Base-by-base conservation (phyloP, 306 rosid species). In the Prunus davidiana region DNA sequence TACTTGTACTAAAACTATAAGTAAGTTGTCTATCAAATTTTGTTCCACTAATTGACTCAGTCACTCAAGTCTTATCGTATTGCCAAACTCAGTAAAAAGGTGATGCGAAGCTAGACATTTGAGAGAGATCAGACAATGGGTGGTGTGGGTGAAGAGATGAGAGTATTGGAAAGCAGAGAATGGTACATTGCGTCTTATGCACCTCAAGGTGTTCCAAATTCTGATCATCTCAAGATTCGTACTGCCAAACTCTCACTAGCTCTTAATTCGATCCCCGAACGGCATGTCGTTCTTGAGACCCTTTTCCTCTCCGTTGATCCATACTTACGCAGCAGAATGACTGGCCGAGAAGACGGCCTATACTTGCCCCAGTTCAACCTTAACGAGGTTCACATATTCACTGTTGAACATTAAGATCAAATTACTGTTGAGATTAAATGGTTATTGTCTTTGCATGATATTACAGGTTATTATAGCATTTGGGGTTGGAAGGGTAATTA, bases 181-280 rank as follows among this genome's bases (percentile, higher is more conserved):
- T 90, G 90, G 96, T 86, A 86, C 84, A 20, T 90, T 49, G 83
- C 87, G 0, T 80, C 83, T 1, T 83, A 81, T 28, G 82, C 86
- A n/a, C 46, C 86, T 0, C 41, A 84, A 12, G 92, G 95, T n/a
- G 82, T 90, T 75, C 95, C 92, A 24, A 74, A 55, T 45, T 79
- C 89, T 0, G 75, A 88, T 8, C 80, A 88, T 79, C 90, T 90
- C 38, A 84, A 86, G 77, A 85, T 88, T 64, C 86, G 92, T 7
- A 77, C 79, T 0, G 71, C 81, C 2, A 0, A 30, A 7, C 63
- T 88, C 45, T 83, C 87, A 3, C 18, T 84, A 0, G 76, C 2
- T 34, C 41, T 34, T 34, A 34, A 90, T 57, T 86, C 89, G 30
- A 83, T 90, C 67, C 92, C 95, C 0, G 81, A 83, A 0, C 74